Base-by-base conservation (phyloP, 2,329 filamentous ascomycete species). In the Colletotrichum filicis region DNA sequence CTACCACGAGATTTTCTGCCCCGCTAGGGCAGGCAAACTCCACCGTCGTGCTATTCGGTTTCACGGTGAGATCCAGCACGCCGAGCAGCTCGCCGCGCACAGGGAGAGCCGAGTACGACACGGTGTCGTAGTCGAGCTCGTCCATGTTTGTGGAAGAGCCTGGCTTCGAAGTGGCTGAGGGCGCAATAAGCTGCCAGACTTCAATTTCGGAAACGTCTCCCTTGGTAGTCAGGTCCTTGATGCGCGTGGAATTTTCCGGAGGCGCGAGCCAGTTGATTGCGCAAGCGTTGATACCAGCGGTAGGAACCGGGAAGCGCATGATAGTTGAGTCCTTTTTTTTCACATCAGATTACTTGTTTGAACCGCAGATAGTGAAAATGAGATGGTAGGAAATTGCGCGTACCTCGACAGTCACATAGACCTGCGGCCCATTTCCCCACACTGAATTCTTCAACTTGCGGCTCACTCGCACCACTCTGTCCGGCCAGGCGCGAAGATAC, bases 41-140 rank as follows among this genome's bases (percentile, higher is more conserved):
- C 19, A 49, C 42, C 19, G 42, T 49, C 42, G 42, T 49, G 42
- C 42, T 49, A 7, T 49, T 49, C 42, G 42, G 42, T 42, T 42
- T 42, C 14, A 42, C 14, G 37, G 37, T 42, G 37, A 42, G 37
- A 26, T 68, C 42, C 11, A 68, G 66, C 37, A 68, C 57, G 28
- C 66, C 66, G 12, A 68, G 66, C 22, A 68, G 58, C 58, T 68
- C 66, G 32, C 66, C 66, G 14, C 66, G 66, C 14, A 68, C 66
- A 30, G 66, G 66, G 6, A 68, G 37, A 9, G 57, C 55, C 22
- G 66, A 68, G 49, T 68, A 68, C 28, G 66, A 68, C 24, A 68
- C 3, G 3, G 57, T 68, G 30, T 68, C 57, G n/a, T 68, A 68
- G 46, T 68, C 57, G 46, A 68, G 57, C 57, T 63, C 57, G 28